Evolutionary conservation across 345 rosid genomes (phyloP).

Genomic region (Euphorbia lathyris): DNA sequence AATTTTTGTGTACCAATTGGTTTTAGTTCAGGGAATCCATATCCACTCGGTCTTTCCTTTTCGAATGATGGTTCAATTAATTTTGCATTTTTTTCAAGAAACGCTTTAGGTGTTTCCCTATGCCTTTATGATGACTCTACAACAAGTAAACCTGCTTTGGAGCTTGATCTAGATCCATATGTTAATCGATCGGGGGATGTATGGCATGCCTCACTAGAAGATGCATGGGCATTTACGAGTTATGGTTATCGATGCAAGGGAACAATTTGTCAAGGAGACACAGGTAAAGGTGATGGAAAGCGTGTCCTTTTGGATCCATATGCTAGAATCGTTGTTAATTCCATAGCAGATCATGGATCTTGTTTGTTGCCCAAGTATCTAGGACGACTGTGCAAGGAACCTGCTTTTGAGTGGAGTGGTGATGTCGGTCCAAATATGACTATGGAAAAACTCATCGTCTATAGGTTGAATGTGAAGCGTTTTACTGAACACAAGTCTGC

Average conservation of each 20-base stretch:
- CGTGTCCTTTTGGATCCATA: conserved; percentile 71
- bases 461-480: conserved; percentile 63
- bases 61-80: conserved; percentile 58
- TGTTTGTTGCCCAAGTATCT: conserved; percentile 37
- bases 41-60: conserved; percentile 80
- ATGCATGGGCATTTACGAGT: conserved; percentile 44
- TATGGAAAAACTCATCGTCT: conserved; percentile 63
- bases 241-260: conserved; percentile 65
- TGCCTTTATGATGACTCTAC: conserved; percentile 63
- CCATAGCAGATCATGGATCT: conserved; percentile 25
- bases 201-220: conserved; percentile 76
- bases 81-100: conserved; percentile 70
- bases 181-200: conserved; percentile 81
- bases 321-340: conserved; percentile 47
- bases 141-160: conserved; percentile 61
- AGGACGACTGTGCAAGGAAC: conserved; percentile 49
- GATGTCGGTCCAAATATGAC: conserved; percentile 58
- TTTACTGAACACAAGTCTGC: conserved; percentile 75
- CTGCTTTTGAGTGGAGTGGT: conserved; percentile 76
- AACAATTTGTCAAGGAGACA: conserved; percentile 27
- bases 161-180: conserved; percentile 87
- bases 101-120: conserved; percentile 48
- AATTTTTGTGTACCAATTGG: conserved; percentile 84
- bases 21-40: conserved; percentile 56
- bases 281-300: conserved; percentile 27